These are phyloP conservation scores for Ustulina deusta DNA, from an alignment of 2,329 filamentous ascomycete genomes.

Conservation along the genomic window DNA sequence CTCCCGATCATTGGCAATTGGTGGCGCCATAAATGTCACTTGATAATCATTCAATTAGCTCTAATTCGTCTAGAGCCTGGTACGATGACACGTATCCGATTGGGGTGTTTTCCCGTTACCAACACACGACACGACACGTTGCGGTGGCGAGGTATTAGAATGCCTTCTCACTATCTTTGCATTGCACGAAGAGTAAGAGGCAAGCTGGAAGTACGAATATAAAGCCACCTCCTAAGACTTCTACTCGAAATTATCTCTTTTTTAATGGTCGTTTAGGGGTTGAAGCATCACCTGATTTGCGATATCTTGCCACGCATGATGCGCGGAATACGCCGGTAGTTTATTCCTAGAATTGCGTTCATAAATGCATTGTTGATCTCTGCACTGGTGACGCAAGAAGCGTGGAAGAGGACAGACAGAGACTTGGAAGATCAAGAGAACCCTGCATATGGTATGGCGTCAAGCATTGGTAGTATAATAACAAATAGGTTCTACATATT, in stretches of 20 bases:
- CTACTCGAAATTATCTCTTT: slow-evolving; percentile 9
- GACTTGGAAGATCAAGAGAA: slow-evolving; percentile 10
- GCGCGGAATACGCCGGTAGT: slow-evolving; percentile 2
- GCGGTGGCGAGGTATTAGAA: slow-evolving; percentile 3
- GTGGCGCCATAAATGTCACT: slow-evolving; percentile 16
- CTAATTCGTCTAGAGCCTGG: slow-evolving; percentile 2
- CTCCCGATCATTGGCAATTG: slow-evolving; percentile 5
- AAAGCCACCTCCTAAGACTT: slow-evolving; percentile 5
- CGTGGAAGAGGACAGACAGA: slow-evolving; percentile 11
- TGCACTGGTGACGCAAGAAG: slow-evolving; percentile 4
- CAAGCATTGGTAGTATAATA: slow-evolving; percentile 27
- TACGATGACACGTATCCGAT: slow-evolving; percentile 9
- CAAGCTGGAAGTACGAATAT: slow-evolving; percentile 1
- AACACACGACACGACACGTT: slow-evolving; percentile 18
- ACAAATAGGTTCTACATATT: slow-evolving; percentile 19
- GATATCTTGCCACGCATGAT: slow-evolving; percentile 7
- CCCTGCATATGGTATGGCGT: slow-evolving; percentile 34
- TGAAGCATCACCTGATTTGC: slow-evolving; percentile 3
- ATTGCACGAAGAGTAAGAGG: slow-evolving; percentile 15
- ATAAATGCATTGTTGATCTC: slow-evolving; percentile 7
- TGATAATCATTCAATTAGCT: slow-evolving; percentile 4
- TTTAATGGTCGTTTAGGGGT: slow-evolving; percentile 3
- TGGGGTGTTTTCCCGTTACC: slow-evolving; percentile 13
- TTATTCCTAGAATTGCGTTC: slow-evolving; percentile 15
- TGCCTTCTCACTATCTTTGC: background rate